A percentile compares a stretch with the other conserved stretches of the same genome.
These are phyloP conservation scores for Simplicillium aogashimaense DNA, from an alignment of 2,329 filamentous ascomycete species.

Conservation along the genomic window DNA sequence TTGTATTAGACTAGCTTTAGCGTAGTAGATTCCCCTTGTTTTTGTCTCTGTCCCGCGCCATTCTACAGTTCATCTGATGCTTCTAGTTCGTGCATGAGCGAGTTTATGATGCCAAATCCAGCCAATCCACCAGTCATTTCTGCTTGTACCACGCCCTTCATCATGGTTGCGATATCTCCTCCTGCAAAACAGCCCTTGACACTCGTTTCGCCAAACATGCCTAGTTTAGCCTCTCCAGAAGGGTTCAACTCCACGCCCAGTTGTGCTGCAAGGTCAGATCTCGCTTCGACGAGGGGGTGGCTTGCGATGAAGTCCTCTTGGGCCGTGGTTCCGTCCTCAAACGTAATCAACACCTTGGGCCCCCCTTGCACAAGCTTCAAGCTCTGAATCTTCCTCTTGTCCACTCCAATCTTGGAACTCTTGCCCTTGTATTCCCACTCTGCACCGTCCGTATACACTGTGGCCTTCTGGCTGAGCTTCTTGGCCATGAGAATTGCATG, in stretches of 20 bases:
- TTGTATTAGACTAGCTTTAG: no score
- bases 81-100: constrained; percentile 17
- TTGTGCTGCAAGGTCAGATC: constrained; percentile 29
- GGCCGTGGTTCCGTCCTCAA: constrained; percentile 25
- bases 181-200: constrained; percentile 41
- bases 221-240: no score
- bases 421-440: constrained; percentile 14
- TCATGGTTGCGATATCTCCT: constrained; percentile 33
- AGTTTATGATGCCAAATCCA: constrained; percentile 15
- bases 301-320: constrained; percentile 30
- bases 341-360: constrained; percentile 22
- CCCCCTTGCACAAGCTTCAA: constrained; percentile 17
- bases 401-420: constrained; percentile 24
- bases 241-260: constrained; percentile 29
- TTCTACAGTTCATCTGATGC: constrained; percentile 4
- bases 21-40: no score
- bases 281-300: constrained; percentile 24
- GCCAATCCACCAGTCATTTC: constrained; percentile 16
- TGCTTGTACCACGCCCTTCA: constrained; percentile 19
- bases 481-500: constrained; percentile 33
- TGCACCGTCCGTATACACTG: constrained; percentile 41
- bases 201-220: constrained; percentile 33
- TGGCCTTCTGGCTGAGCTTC: constrained; percentile 31
- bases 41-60: no score
- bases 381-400: constrained; percentile 20